These are phyloP conservation scores for Phaeotremella fagi DNA, from an alignment of 768 basidiomycete genomes.

Conservation along the genomic window DNA sequence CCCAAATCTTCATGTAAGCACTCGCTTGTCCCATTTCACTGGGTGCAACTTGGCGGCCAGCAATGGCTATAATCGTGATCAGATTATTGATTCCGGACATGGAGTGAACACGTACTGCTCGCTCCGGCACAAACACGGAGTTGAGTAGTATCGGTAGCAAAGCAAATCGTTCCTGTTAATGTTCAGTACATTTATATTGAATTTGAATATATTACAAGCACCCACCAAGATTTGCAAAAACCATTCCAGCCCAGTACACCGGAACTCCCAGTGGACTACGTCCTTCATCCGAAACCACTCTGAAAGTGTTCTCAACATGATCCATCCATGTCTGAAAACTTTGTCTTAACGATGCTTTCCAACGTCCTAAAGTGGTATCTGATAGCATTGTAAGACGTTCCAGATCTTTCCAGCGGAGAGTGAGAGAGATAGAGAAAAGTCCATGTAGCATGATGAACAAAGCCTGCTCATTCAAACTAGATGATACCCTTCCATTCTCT, in stretches of 20 bases:
- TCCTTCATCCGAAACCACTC: background rate
- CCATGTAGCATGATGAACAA: constrained; percentile 19
- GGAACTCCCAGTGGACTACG: background rate
- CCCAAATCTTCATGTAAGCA: constrained; percentile 18
- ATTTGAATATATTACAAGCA: background rate
- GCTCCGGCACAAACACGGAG: constrained; percentile 20
- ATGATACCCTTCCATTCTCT: constrained; percentile 10
- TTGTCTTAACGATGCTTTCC: constrained; percentile 14
- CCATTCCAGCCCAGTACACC: constrained; percentile 12
- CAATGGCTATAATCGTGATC: constrained; percentile 8
- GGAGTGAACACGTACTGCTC: constrained; percentile 6
- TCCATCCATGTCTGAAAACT: constrained; percentile 12
- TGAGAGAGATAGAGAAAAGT: constrained; percentile 16
- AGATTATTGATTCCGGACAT: too few species aligned
- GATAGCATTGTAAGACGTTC: constrained; percentile 20
- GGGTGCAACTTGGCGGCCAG: constrained; percentile 13
- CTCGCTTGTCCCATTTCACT: constrained; percentile 20
- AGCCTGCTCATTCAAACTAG: constrained; percentile 1
- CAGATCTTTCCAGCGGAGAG: constrained; percentile 19
- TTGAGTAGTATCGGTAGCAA: constrained; percentile 19
- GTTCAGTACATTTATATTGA: too few species aligned
- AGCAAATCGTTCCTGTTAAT: constrained; percentile 2
- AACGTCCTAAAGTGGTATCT: constrained; percentile 11
- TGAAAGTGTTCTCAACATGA: constrained; percentile 4
- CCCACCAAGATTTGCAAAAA: constrained; percentile 16